phyloP scores from a whole-genome alignment of 306 rosid species.

The Oemleria cerasiformis region DNA sequence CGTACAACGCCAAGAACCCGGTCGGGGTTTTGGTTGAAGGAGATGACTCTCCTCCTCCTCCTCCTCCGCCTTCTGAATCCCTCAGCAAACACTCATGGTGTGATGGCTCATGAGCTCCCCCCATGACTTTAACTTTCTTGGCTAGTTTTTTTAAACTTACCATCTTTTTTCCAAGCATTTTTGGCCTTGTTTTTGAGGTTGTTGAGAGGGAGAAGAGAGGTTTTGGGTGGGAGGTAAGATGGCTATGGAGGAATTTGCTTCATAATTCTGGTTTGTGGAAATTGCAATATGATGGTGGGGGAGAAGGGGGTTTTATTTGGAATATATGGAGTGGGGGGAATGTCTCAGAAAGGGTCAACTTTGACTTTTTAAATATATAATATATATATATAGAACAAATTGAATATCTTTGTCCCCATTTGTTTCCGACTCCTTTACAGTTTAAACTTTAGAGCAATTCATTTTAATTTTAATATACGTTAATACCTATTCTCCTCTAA shows the following conservation, averaged over 20 bases:
- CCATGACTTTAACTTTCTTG: slow-evolving; percentile 47
- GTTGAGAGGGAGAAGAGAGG: neutral
- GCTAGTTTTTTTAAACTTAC: slow-evolving; percentile 62
- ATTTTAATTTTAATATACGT: neutral
- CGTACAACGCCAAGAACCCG: slow-evolving; percentile 72
- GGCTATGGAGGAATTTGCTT: slow-evolving; percentile 7
- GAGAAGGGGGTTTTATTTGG: slow-evolving; percentile 13
- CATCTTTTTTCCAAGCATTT: slow-evolving; percentile 64
- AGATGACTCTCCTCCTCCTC: neutral
- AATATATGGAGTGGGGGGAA: slow-evolving; percentile 24
- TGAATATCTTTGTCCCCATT: neutral
- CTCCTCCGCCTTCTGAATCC: slow-evolving; percentile 29
- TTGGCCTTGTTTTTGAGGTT: neutral
- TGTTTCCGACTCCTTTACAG: slow-evolving; percentile 9
- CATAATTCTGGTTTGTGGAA: slow-evolving; percentile 17
- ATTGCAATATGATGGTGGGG: slow-evolving; percentile 17
- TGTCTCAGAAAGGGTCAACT: slow-evolving; percentile 20
- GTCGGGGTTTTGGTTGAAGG: slow-evolving; percentile 48
- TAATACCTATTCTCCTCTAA: no score
- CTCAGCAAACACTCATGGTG: slow-evolving; percentile 43
- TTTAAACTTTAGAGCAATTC: slow-evolving; percentile 2
- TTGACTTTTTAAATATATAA: slow-evolving; percentile 26
- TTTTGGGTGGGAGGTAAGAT: slow-evolving; percentile 1
- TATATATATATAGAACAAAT: neutral
- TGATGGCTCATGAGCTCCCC: slow-evolving; percentile 30